Base-by-base conservation (phyloP, 164 flowering plant species). In the Kingdonia uniflora region DNA sequence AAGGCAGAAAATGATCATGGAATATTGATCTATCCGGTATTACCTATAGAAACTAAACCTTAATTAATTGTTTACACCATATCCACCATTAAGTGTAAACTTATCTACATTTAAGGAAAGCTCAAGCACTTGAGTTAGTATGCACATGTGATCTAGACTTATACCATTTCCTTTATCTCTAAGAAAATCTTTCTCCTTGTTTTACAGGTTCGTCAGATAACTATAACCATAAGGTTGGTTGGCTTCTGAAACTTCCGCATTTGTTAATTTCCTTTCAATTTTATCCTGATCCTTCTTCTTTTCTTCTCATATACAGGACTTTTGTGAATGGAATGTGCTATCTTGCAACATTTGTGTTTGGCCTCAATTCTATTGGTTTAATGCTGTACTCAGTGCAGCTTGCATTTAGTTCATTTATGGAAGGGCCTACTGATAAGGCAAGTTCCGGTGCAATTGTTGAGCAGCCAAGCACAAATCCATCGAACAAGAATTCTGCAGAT, bases 311-410 rank as follows among this genome's bases (percentile, higher is more conserved):
- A 16, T 67, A 73, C 86, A 92, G 98, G 81, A 92, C 96, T 16
- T 85, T 92, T 52, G 57, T 87, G 3, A 85, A 87, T 58, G 98
- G 98, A 11, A 11, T 87, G 52, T 85, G 95, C 71, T 92, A 92
- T 76, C 96, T 91, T 55, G 96, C 97, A 29, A 91, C 97, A 50
- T 87, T 83, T 60, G 83, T 91, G 42, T 91, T 91, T 42, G 96
- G 96, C 44, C 44, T 76, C 59, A 91, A 91, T 41, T 55, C 88
- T 39, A 29, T 87, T 24, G 98, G 97, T 37, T 71, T 87, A 41
- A 33, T 87, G 49, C 80, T 87, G 21, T 91, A 85, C 47, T 79
- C 92, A 16, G 87, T 79, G 39, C 96, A 91, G 75, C 95, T 91
- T 46, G 84, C 89, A 43, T 2, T 85, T 25, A 81, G 77, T 66